Base-by-base conservation (phyloP, 1,284 basidiomycete genomes). In the Trametes hirsuta region DNA sequence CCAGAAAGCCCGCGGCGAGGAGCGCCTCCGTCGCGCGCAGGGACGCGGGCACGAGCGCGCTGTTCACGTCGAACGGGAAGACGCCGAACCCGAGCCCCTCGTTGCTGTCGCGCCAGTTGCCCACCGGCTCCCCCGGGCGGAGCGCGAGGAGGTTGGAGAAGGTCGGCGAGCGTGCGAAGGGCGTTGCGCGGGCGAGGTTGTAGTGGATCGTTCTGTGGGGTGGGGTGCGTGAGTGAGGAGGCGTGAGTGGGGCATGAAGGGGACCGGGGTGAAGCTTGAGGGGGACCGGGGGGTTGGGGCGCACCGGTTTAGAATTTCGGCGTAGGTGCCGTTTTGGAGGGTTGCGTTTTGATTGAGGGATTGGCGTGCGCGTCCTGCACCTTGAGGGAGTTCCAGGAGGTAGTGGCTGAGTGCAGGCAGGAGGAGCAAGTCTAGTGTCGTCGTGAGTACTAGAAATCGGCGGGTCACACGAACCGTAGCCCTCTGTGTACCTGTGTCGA, bases 71-170 rank as follows among this genome's bases (percentile, higher is more conserved):
- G 62, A 81, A 81, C 8, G 81, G 78, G 55, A 78, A 79, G 37
- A 71, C 71, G 3, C 81, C 81, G 64, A 75, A 80, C 8, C 81
- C 82, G 1, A 81, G 68, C 0, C 82, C 81, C 47, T 76, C 66
- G 58, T 77, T 77, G 25, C 78, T 80, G 66, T 84, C 82, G 45
- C 82, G 69, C 82, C 82, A 84, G 64, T 83, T 78, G 0, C 82
- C 82, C 15, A 64, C 65, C 18, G 65, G 40, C 60, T 75, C 63
- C 1, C 76, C 72, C 6, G 74, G 72, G 24, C 71, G 65, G 25
- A 79, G 72, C 35, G 76, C 69, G 46, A 78, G 74, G 30, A 73
- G 59, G 54, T 73, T 72, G 9, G 58, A 61, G 44, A 65, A 62
- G 25, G 53, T 65, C 0, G 76, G 72, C 22, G 71, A 65, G 12